These are phyloP conservation scores for Eragrostis curvula DNA, from an alignment of 176 grass and related monocot genomes.

Conservation along the genomic window DNA sequence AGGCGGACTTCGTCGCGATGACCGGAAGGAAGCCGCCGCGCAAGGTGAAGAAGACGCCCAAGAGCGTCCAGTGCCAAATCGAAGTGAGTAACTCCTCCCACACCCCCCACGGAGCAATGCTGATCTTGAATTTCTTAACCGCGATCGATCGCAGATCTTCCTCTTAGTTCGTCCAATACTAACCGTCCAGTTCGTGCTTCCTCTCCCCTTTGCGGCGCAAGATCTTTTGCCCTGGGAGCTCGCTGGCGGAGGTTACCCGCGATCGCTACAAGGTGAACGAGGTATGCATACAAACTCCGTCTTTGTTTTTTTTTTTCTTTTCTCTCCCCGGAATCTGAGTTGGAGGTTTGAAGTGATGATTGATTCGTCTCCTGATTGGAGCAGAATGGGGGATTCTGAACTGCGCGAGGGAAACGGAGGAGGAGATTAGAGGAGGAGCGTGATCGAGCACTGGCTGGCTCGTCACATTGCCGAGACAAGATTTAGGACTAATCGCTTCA, in stretches of 20 bases:
- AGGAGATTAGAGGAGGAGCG: slow-evolving; percentile 22
- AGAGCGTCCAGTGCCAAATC: slow-evolving; percentile 67
- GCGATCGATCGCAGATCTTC: background rate
- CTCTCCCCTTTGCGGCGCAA: background rate
- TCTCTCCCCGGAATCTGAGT: background rate
- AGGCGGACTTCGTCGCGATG: slow-evolving; percentile 72
- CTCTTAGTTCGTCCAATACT: slow-evolving; percentile 30
- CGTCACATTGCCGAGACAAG: background rate
- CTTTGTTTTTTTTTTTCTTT: background rate
- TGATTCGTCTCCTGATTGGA: slow-evolving; percentile 9
- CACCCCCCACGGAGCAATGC: background rate
- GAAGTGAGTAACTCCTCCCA: slow-evolving; percentile 51
- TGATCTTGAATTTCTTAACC: slow-evolving; percentile 20
- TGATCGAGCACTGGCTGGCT: slow-evolving; percentile 37
- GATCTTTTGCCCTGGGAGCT: slow-evolving; percentile 37
- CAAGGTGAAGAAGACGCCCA: slow-evolving; percentile 52
- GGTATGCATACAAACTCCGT: slow-evolving; percentile 28
- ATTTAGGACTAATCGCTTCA: slow-evolving; percentile 27
- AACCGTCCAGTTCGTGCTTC: slow-evolving; percentile 31
- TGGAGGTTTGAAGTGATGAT: background rate
- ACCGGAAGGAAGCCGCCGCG: slow-evolving; percentile 68
- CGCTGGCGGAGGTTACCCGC: slow-evolving; percentile 37
- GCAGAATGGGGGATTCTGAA: slow-evolving; percentile 58
- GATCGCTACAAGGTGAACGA: slow-evolving; percentile 70
- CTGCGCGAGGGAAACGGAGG: background rate